Percentiles rank a stretch among this genome's conserved stretches.
phyloP scores from a whole-genome alignment of 345 rosid species.

The Triadica sebifera region DNA sequence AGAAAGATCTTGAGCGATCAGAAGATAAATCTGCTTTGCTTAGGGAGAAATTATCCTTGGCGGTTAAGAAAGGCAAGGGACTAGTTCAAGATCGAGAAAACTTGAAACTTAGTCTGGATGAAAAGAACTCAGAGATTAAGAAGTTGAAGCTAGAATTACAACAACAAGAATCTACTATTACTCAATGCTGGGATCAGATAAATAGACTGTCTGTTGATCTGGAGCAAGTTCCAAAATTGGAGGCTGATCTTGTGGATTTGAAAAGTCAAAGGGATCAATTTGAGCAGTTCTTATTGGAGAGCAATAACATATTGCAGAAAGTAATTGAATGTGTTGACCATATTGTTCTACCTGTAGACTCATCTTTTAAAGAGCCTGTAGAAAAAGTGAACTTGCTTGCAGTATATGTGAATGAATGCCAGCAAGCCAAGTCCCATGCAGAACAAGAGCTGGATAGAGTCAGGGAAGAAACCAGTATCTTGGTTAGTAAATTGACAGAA shows the following conservation, averaged over 20 bases:
- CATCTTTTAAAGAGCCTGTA: constrained; percentile 47
- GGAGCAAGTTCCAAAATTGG: constrained; percentile 54
- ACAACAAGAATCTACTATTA: constrained; percentile 46
- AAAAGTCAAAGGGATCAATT: constrained; percentile 56
- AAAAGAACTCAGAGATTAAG: constrained; percentile 61
- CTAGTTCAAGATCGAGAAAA: constrained; percentile 81
- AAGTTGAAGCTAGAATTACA: constrained; percentile 59
- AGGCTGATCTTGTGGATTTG: constrained; percentile 51
- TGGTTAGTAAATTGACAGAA: constrained; percentile 51
- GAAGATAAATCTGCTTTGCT: constrained; percentile 77
- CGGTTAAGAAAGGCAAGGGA: constrained; percentile 93
- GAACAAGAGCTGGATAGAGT: constrained; percentile 52
- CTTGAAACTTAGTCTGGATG: constrained; percentile 58
- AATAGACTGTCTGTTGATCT: constrained; percentile 47
- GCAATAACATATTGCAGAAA: constrained; percentile 49
- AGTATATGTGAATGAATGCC: constrained; percentile 51
- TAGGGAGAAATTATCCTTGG: constrained; percentile 82
- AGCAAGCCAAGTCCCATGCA: constrained; percentile 43
- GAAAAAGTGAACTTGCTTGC: constrained; percentile 64
- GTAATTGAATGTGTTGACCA: constrained; percentile 50
- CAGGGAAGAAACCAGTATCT: constrained; percentile 44
- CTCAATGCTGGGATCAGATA: constrained; percentile 55
- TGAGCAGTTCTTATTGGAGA: constrained; percentile 56
- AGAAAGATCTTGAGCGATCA: constrained; percentile 64
- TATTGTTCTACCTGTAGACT: constrained; percentile 47